These are phyloP conservation scores for Letharia lupina DNA, from an alignment of 495 filamentous ascomycete genomes.

Conservation along the genomic window DNA sequence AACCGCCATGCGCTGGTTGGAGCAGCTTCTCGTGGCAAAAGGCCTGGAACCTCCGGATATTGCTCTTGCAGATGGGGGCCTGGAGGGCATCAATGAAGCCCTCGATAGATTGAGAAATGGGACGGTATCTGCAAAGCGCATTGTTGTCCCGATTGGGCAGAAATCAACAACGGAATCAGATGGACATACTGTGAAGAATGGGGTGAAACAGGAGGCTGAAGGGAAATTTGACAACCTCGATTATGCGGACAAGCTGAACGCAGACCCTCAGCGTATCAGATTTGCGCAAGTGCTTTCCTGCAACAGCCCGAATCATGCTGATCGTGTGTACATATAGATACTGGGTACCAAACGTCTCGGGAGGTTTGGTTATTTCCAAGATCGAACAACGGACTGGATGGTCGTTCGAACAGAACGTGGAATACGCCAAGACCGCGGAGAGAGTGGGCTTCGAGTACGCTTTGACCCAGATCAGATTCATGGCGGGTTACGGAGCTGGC, in stretches of 20 bases:
- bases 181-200: background rate
- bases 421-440: constrained; percentile 40
- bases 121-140: constrained; percentile 48
- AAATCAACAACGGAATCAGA: constrained; percentile 2
- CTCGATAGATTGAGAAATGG: constrained; percentile 51
- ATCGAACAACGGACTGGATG: constrained; percentile 41
- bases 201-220: background rate
- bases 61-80: constrained; percentile 47
- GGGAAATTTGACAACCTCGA: constrained; percentile 9
- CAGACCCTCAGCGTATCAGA: constrained; percentile 27
- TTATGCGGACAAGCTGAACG: constrained; percentile 29
- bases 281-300: constrained; percentile 25
- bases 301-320: constrained; percentile 1
- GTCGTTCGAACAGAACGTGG: constrained; percentile 37
- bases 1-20: constrained; percentile 50
- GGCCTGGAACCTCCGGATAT: constrained; percentile 49
- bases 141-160: constrained; percentile 42
- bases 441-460: constrained; percentile 40
- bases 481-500: constrained; percentile 41
- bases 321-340: constrained; percentile 25
- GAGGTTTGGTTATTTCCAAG: constrained; percentile 41
- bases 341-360: constrained; percentile 45
- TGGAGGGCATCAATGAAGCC: constrained; percentile 54
- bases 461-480: constrained; percentile 42
- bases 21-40: constrained; percentile 43